phyloP scores from a whole-genome alignment of 2,329 filamentous ascomycete genomes.

The Geosmithia morbida region DNA sequence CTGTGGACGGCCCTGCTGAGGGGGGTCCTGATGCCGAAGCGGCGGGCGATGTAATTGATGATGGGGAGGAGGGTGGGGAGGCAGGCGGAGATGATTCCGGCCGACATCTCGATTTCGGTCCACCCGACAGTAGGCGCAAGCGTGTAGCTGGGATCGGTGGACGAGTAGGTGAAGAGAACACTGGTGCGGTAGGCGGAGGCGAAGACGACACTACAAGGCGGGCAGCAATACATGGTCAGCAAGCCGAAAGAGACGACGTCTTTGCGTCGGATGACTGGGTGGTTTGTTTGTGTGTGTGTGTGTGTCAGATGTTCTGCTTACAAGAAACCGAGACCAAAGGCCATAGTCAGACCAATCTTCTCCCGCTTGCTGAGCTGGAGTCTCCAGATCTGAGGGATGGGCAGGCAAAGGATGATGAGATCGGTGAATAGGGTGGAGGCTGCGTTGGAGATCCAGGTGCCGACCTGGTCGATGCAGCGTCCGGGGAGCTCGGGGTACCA shows the following conservation, averaged over 20 bases:
- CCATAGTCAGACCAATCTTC: slow-evolving; percentile 26
- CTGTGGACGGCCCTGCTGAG: background rate
- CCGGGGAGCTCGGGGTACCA: slow-evolving; percentile 31
- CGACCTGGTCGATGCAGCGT: slow-evolving; percentile 32
- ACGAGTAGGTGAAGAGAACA: slow-evolving; percentile 27
- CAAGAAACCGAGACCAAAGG: slow-evolving; percentile 30
- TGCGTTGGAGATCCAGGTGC: slow-evolving; percentile 33
- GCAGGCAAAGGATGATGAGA: slow-evolving; percentile 26
- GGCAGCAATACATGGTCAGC: too few species aligned
- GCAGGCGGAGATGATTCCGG: slow-evolving; percentile 37
- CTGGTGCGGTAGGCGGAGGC: slow-evolving; percentile 31
- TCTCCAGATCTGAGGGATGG: slow-evolving; percentile 28
- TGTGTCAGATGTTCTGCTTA: too few species aligned
- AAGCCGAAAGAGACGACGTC: too few species aligned
- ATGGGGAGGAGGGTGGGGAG: slow-evolving; percentile 35
- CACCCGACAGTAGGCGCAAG: slow-evolving; percentile 29
- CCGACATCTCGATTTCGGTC: slow-evolving; percentile 32
- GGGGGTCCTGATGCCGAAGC: slow-evolving; percentile 1
- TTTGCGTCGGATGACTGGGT: too few species aligned
- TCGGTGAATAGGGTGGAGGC: slow-evolving; percentile 31
- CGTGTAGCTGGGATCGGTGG: slow-evolving; percentile 27
- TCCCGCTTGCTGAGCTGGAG: slow-evolving; percentile 24
- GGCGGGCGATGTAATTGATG: slow-evolving; percentile 16
- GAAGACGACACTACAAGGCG: slow-evolving; percentile 31
- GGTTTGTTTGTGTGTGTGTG: too few species aligned